phyloP scores from a whole-genome alignment of 1,284 basidiomycete species.

The Ustilago xerochloae region DNA sequence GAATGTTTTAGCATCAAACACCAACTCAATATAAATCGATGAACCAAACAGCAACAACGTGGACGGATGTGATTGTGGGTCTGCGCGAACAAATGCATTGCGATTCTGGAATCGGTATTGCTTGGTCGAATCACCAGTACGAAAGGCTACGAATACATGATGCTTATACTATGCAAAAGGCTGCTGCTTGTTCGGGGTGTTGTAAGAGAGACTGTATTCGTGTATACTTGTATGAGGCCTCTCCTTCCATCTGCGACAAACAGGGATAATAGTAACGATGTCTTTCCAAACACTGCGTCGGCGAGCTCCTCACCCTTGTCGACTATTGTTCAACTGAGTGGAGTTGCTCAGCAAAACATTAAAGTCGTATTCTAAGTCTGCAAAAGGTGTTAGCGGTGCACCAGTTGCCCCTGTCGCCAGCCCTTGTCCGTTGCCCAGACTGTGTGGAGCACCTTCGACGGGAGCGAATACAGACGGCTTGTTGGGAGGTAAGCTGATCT shows the following conservation, averaged over 20 bases:
- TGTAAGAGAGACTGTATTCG: too few relatives aligned
- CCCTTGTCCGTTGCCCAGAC: neutral
- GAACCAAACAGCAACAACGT: neutral
- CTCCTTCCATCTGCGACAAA: too few relatives aligned
- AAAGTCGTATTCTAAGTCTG: constrained; percentile 23
- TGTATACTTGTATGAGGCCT: too few relatives aligned
- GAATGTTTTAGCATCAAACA: neutral
- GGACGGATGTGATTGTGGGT: neutral
- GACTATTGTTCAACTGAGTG: constrained; percentile 3
- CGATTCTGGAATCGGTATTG: neutral
- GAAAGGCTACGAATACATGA: neutral
- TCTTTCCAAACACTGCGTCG: too few relatives aligned
- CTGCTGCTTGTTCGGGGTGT: too few relatives aligned
- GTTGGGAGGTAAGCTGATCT: neutral
- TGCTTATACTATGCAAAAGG: too few relatives aligned
- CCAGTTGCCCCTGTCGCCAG: neutral
- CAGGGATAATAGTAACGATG: too few relatives aligned
- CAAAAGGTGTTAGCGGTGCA: constrained; percentile 3
- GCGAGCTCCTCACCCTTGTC: neutral
- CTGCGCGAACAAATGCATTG: neutral
- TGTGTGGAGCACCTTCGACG: neutral
- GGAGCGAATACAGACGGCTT: constrained; percentile 12
- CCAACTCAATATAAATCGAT: neutral
- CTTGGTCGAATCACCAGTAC: neutral
- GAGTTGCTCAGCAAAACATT: constrained; percentile 21